Evolutionary conservation across 2,329 filamentous ascomycete species (phyloP).

Genomic region (Zelopaecilomyces penicillatus): DNA sequence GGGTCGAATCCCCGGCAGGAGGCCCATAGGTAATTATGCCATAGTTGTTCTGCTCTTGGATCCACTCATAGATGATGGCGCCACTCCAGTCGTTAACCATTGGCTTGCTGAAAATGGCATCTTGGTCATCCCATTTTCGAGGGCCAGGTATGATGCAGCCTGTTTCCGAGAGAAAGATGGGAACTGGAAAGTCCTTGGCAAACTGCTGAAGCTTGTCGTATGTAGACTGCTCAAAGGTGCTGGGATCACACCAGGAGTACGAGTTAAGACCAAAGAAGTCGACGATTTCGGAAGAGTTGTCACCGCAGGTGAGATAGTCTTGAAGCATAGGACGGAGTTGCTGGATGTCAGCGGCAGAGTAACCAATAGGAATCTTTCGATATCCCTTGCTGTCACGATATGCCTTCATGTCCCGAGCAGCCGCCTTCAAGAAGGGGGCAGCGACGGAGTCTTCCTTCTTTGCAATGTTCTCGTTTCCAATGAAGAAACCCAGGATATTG

Average conservation of each 20-base stretch:
- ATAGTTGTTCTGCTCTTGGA: conserved; percentile 75
- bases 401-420: conserved; percentile 71
- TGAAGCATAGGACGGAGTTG: conserved; percentile 54
- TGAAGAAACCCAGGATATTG: conserved; percentile 75
- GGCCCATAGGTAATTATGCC: conserved; percentile 70
- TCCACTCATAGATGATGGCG: conserved; percentile 84
- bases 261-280: conserved; percentile 85
- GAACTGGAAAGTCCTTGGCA: conserved; percentile 65
- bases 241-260: conserved; percentile 68
- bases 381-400: conserved; percentile 70
- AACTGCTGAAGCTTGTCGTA: conserved; percentile 61
- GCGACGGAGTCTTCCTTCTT: conserved; percentile 48
- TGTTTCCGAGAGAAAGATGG: conserved; percentile 84
- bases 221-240: conserved; percentile 53
- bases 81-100: conserved; percentile 69
- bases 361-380: conserved; percentile 75
- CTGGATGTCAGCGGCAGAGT: conserved; percentile 79
- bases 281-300: conserved; percentile 57
- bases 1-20: conserved; percentile 41
- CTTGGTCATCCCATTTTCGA: conserved; percentile 62
- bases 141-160: conserved; percentile 64
- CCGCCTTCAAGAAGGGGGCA: conserved; percentile 77
- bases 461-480: conserved; percentile 83
- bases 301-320: conserved; percentile 70
- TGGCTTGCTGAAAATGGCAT: conserved; percentile 63